Evolutionary conservation across 139 green algal species (phyloP).

Genomic region (Micractinium conductrix): DNA sequence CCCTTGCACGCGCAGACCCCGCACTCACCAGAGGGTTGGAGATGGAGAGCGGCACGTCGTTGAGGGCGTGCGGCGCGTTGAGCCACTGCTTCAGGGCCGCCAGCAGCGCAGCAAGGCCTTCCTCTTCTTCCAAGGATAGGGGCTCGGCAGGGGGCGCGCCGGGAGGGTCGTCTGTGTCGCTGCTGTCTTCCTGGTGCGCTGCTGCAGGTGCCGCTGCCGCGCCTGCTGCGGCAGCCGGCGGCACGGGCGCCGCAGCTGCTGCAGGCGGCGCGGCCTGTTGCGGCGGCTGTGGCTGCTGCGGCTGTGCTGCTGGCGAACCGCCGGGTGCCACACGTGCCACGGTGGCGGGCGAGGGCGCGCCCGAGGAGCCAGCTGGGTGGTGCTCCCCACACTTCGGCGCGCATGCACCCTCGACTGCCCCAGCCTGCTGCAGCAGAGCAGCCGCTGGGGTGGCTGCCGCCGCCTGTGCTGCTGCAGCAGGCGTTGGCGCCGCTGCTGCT

Average conservation of each 20-base stretch:
- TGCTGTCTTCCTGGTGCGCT: not conserved
- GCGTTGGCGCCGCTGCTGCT: not conserved
- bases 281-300: not conserved
- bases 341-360: not conserved
- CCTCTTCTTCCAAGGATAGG: constrained; percentile 22
- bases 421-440: not conserved
- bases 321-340: not conserved
- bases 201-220: not conserved
- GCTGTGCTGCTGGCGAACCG: not conserved
- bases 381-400: not conserved
- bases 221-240: not conserved
- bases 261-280: not conserved
- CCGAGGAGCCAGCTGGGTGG: not conserved
- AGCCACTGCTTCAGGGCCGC: constrained; percentile 25
- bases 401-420: constrained; percentile 11
- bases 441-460: not conserved
- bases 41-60: constrained; percentile 38
- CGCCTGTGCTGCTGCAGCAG: not conserved
- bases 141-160: not conserved
- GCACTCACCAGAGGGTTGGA: constrained; percentile 7
- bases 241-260: not conserved
- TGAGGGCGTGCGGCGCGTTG: constrained; percentile 9
- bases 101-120: constrained; percentile 35
- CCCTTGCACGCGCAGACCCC: not conserved
- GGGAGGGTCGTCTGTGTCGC: not conserved